These are phyloP conservation scores for Paratinospora sagittata DNA, from an alignment of 164 flowering plant species.

Conservation along the genomic window DNA sequence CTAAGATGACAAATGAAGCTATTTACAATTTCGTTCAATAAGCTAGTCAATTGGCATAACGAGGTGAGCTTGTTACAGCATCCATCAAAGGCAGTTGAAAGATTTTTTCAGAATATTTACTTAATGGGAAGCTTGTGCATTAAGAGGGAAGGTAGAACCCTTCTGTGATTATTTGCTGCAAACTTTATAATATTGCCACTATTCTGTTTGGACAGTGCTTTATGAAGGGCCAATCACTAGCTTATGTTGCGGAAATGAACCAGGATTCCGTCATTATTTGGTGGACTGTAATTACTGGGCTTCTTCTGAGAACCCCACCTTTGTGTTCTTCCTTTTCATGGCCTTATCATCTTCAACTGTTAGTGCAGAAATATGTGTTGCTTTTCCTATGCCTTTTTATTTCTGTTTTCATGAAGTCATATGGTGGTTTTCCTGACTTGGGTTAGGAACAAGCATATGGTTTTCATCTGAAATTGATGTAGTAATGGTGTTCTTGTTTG, in stretches of 20 bases:
- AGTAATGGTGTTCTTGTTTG: too few species aligned
- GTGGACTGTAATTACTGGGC: not conserved
- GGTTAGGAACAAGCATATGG: too few species aligned
- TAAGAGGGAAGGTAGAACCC: not conserved
- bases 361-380: too few species aligned
- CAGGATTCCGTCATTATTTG: not conserved
- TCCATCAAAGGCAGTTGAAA: not conserved
- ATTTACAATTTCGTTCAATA: not conserved
- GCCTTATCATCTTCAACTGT: too few species aligned
- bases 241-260: not conserved
- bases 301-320: too few species aligned
- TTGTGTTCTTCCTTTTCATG: not conserved
- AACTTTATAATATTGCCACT: not conserved
- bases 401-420: too few species aligned
- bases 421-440: too few species aligned
- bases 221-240: not conserved
- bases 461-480: too few species aligned
- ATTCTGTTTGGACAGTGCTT: not conserved
- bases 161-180: not conserved
- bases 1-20: not conserved
- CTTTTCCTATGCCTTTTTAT: too few species aligned
- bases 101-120: not conserved
- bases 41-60: not conserved
- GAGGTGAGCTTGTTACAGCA: not conserved
- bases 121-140: not conserved